phyloP scores from a whole-genome alignment of 2,329 filamentous ascomycete genomes.

The Diplocarpon rosae region DNA sequence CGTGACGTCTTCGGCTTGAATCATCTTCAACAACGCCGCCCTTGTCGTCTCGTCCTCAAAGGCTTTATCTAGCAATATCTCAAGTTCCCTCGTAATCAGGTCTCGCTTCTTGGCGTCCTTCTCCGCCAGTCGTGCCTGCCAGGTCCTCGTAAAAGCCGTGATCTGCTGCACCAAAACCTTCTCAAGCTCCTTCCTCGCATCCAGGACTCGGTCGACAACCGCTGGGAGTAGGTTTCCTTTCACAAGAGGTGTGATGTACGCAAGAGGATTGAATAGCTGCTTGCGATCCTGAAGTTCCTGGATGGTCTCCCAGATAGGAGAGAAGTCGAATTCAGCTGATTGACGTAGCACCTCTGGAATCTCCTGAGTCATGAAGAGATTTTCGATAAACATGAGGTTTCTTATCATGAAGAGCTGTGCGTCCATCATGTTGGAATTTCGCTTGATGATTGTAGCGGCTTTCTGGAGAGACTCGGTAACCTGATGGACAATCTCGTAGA shows the following conservation, averaged over 20 bases:
- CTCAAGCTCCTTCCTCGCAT: slow-evolving; percentile 55
- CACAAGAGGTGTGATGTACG: slow-evolving; percentile 33
- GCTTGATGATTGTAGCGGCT: slow-evolving; percentile 61
- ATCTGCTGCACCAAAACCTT: slow-evolving; percentile 52
- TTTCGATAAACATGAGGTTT: slow-evolving; percentile 89
- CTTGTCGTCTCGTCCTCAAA: slow-evolving; percentile 33
- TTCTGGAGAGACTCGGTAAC: slow-evolving; percentile 74
- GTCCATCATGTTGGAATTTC: slow-evolving; percentile 53
- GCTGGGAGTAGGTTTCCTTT: slow-evolving; percentile 27
- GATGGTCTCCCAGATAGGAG: slow-evolving; percentile 53
- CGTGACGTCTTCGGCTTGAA: slow-evolving; percentile 18
- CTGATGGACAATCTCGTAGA: slow-evolving; percentile 77
- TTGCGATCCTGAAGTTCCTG: slow-evolving; percentile 32
- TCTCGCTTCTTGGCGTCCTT: slow-evolving; percentile 32
- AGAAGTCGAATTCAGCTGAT: slow-evolving; percentile 46
- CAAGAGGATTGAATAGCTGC: slow-evolving; percentile 44
- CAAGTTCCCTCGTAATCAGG: slow-evolving; percentile 43
- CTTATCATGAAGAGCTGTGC: slow-evolving; percentile 88
- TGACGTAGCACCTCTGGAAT: slow-evolving; percentile 58
- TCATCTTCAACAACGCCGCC: slow-evolving; percentile 26
- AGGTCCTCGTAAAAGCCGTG: slow-evolving; percentile 50
- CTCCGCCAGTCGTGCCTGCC: slow-evolving; percentile 39
- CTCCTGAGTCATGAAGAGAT: slow-evolving; percentile 90
- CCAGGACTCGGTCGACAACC: slow-evolving; percentile 34
- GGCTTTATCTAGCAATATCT: slow-evolving; percentile 43